Evolutionary conservation across 768 basidiomycete genomes (phyloP).

Genomic region (Inosperma sp.): DNA sequence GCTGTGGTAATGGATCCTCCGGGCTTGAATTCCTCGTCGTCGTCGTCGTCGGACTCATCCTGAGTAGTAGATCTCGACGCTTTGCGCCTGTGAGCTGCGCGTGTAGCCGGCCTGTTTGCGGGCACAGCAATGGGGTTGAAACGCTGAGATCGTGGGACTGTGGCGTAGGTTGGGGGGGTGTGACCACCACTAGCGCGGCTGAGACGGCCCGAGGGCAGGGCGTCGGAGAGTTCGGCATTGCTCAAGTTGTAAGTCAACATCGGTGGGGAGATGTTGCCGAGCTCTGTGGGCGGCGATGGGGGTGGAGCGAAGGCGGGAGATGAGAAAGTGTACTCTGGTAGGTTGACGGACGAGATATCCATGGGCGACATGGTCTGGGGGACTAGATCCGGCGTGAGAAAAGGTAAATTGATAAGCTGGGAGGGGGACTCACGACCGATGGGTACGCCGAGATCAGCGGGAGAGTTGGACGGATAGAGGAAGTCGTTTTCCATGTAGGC

Average conservation of each 20-base stretch:
- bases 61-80: conserved; percentile 50
- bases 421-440: conserved; percentile 53
- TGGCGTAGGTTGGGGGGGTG: conserved; percentile 45
- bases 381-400: conserved; percentile 34
- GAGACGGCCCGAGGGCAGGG: conserved; percentile 56
- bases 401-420: conserved; percentile 5
- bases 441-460: conserved; percentile 57
- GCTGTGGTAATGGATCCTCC: conserved; percentile 36
- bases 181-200: conserved; percentile 67
- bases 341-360: conserved; percentile 57
- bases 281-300: conserved; percentile 57
- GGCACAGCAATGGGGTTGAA: conserved; percentile 70
- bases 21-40: conserved; percentile 72
- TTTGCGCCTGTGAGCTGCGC: conserved; percentile 41
- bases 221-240: conserved; percentile 70
- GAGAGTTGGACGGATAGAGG: conserved; percentile 69
- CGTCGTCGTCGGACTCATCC: conserved; percentile 55
- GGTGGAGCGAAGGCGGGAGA: conserved; percentile 45
- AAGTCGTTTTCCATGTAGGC: conserved; percentile 49
- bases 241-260: conserved; percentile 64
- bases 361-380: conserved; percentile 57
- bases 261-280: conserved; percentile 61
- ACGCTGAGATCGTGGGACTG: conserved; percentile 70
- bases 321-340: conserved; percentile 55
- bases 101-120: conserved; percentile 51